phyloP scores from a whole-genome alignment of 2,329 filamentous ascomycete genomes.

The Pseudocercospora cruenta region DNA sequence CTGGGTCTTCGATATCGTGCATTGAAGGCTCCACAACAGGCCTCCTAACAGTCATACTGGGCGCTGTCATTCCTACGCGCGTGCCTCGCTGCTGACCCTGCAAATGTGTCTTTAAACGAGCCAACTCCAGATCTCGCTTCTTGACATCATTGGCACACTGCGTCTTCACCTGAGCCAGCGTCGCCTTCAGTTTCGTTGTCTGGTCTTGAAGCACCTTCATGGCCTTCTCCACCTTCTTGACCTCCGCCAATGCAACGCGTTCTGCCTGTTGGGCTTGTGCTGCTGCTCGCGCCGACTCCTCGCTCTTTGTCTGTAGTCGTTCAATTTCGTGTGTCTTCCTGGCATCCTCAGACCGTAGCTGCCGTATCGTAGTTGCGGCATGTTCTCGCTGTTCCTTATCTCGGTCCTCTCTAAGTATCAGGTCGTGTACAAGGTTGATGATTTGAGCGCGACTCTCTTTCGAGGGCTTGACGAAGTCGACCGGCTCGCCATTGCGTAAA shows the following conservation, averaged over 20 bases:
- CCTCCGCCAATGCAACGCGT: slow-evolving; percentile 78
- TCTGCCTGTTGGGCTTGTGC: slow-evolving; percentile 74
- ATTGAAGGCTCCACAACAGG: slow-evolving; percentile 50
- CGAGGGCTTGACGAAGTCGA: slow-evolving; percentile 76
- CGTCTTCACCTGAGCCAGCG: slow-evolving; percentile 79
- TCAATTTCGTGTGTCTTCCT: slow-evolving; percentile 58
- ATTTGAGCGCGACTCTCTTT: slow-evolving; percentile 78
- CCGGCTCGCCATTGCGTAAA: slow-evolving; percentile 66
- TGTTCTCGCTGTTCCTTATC: slow-evolving; percentile 88
- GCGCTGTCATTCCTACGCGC: slow-evolving; percentile 49
- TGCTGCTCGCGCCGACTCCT: slow-evolving; percentile 68
- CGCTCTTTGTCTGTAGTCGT: slow-evolving; percentile 30
- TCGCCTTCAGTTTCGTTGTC: slow-evolving; percentile 73
- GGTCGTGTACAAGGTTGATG: slow-evolving; percentile 91
- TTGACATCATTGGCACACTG: slow-evolving; percentile 90
- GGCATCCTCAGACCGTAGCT: slow-evolving; percentile 72
- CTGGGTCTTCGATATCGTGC: slow-evolving; percentile 56
- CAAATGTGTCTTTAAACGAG: slow-evolving; percentile 84
- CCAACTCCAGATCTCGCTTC: slow-evolving; percentile 86
- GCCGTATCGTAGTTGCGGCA: slow-evolving; percentile 76
- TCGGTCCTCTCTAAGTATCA: slow-evolving; percentile 89
- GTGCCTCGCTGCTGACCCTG: slow-evolving; percentile 62
- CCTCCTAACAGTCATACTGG: slow-evolving; percentile 55
- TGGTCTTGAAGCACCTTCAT: slow-evolving; percentile 81
- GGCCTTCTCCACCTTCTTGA: slow-evolving; percentile 74